Evolutionary conservation across 2,329 filamentous ascomycete species (phyloP), one percentile per base, ranked within the genome.

Genomic region (Trichoderma pleuroti): DNA sequence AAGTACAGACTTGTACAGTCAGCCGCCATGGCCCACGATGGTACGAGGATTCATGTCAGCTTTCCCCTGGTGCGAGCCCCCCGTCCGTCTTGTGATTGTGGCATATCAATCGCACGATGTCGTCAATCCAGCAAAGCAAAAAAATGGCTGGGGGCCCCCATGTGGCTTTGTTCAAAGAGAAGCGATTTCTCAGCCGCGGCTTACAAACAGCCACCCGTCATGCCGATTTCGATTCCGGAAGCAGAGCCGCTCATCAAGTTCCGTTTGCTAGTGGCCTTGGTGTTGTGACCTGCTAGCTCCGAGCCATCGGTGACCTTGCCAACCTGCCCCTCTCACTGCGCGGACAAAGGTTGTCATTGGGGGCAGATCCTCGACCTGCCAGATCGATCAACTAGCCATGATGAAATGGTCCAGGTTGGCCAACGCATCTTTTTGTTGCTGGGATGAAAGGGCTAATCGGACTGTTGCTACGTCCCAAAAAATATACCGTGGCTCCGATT

Each of bases 331-430:
- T 49, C 52, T n/a, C 52, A n/a, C 34, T n/a, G 28, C 54, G 8
- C 28, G 21, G 52, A 30, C 54, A 67, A 49, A 67, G 36, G 36
- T 18, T 32, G 52, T 59, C 26, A 26, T 18, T 24, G 21, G 36
- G 34, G 65, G 56, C 65, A 68, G 65, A 61, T 68, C 65, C 30
- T 30, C 56, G 49, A 52, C 65, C 39, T 52, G 56, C 56, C 65
- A 68, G 65, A 68, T 61, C 56, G 56, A 68, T 68, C 65, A 61
- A 49, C 39, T n/a, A 49, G 36, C 28, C 18, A 54, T 56, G 34
- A 57, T 30, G 18, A 16, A 61, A 61, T 30, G 18, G 56, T 42
- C 56, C 30, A 54, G 30, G 46, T 28, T 21, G 42, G 28, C 18
- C 42, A 52, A 63, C 36, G 34, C 63, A 28, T 57, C 21, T 42